Base-by-base conservation (phyloP, 192 early-diverging fungal genomes). In the Coemansia sp. region DNA sequence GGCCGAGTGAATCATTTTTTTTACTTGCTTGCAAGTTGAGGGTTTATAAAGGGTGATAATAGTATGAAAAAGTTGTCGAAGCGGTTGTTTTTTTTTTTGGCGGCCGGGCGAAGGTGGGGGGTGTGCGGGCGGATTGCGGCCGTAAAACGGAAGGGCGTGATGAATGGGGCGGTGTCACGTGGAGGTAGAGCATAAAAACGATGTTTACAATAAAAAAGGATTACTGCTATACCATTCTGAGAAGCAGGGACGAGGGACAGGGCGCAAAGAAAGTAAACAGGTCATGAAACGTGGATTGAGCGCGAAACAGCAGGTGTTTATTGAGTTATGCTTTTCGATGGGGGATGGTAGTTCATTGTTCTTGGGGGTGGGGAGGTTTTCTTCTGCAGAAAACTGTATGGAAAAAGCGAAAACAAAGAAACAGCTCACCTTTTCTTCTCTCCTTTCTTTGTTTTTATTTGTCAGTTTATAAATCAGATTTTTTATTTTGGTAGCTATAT, bases 1-100 rank as follows among this genome's bases (percentile, higher is more conserved):
- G n/a, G 96, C 95, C n/a, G 94, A 93, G 67, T 94, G 91, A 72
- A 99, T 95, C 91, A 93, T 93, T 69, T n/a, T 76, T 41, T 30
- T 30, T 30, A 2, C 3, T 30, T 30, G 30, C 30, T 30, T 30
- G 30, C 1, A 30, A 30, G 23, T 51, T 15, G 9, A 41, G 16
- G 6, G 62, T 63, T 35, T 63, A 41, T 41, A 30, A 41, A 10
- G 30, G 33, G 18, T 8, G 49, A 23, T 52, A 5, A 33, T 18
- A 77, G 79, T 81, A 78, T 82, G 86, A 21, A 26, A 53, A 34
- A 39, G 20, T 6, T 41, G 12, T 8, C 12, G 39, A 41, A 14
- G 39, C 12, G 5, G 16, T 46, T 46, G 14, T 18, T 46, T 46
- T 46, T 14, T 2, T 30, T 3, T 30, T 30, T 30, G 30, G 30